A percentile compares a stretch with the other conserved stretches of the same genome.
Evolutionary conservation across 2,329 filamentous ascomycete species (phyloP).

Genomic region (Ascocoryne sarcoides): DNA sequence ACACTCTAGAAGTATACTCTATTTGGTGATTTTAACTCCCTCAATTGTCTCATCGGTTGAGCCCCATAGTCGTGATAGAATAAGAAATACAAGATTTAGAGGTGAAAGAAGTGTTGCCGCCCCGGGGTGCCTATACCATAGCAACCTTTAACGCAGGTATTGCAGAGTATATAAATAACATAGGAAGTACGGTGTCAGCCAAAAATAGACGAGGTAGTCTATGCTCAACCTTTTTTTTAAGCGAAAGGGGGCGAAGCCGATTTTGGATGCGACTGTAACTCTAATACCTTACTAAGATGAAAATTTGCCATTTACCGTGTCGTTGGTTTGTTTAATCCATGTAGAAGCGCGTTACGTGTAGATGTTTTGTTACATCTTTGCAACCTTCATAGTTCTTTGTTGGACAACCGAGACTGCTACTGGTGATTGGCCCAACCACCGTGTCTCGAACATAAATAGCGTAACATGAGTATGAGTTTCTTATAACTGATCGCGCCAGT

Average conservation of each 20-base stretch:
- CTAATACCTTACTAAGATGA: not conserved
- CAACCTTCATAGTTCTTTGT: not conserved
- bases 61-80: no score
- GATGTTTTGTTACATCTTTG: not conserved
- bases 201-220: slow-evolving; percentile 3
- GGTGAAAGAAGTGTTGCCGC: no score
- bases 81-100: no score
- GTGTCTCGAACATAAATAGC: not conserved
- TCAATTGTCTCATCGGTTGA: no score
- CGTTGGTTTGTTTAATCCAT: not conserved
- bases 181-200: not conserved
- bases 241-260: slow-evolving; percentile 3
- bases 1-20: no score
- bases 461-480: not conserved
- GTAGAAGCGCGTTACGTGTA: not conserved
- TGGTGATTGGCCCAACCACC: not conserved
- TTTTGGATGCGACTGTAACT: slow-evolving; percentile 3
- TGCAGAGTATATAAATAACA: not conserved
- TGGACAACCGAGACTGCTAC: not conserved
- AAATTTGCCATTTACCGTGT: not conserved
- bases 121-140: no score
- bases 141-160: slow-evolving; percentile 1
- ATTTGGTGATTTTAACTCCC: no score
- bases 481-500: no score
- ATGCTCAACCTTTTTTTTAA: slow-evolving; percentile 5